Evolutionary conservation across 257 asterid genomes (phyloP), one percentile per base, ranked within the genome.

Genomic region (Jacaranda mimosifolia): DNA sequence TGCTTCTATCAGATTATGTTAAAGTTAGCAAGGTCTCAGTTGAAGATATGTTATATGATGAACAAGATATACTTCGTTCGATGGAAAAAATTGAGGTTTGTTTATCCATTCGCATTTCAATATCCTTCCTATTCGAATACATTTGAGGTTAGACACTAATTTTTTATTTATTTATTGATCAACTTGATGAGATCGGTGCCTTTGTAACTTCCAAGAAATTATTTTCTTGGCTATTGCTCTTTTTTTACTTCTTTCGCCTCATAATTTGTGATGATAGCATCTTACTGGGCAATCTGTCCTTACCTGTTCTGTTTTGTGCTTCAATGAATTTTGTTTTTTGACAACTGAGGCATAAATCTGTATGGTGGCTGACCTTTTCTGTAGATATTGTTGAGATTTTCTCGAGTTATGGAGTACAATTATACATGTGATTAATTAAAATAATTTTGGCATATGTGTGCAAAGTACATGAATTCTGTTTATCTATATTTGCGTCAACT

Each of bases 21-120:
- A 91, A 93, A 93, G 96, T 96, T 62, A 96, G 99, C 97, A 96
- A 93, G 85, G 97, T 96, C 69, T 93, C 99, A 7, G 97, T 91
- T 84, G 99, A 96, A 73, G 99, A 93, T 81, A 91, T 96, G 99
- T 42, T 96, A 73, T 96, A 69, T 76, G 91, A 94, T 57, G 99
- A 96, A 80, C 92, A 93, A 67, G 97, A 96, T 77, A 88, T 96
- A 60, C 83, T 83, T 49, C 84, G 84, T 72, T 91, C 99, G 67
- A 96, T 96, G 99, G 97, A 96, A 12, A 93, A 86, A 82, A 90
- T 96, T 75, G 99, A 96, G 99, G 99, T 91, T 48, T 59, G 88
- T 78, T 55, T 78, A 12, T 65, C 6, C 71, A 32, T n/a, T 75
- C 36, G 17, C 38, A 72, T 78, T 74, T 75, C 49, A 40, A 26